A percentile compares a stretch with the other conserved stretches of the same genome.
phyloP scores from a whole-genome alignment of 202 grass and related monocot genomes.

The Digitaria exilis region DNA sequence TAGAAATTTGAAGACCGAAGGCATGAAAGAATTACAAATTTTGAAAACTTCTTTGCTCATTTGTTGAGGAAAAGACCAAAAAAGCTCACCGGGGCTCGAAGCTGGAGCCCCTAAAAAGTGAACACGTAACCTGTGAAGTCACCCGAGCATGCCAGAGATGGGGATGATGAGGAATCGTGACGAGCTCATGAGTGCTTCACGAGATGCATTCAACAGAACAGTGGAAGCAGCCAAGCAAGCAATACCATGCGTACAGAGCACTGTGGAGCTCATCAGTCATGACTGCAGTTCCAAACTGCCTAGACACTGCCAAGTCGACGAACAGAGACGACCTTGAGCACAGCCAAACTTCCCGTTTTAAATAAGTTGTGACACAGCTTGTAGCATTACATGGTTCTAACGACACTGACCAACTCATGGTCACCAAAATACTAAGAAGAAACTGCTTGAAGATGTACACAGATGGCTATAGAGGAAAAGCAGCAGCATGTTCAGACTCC shows the following conservation, averaged over 20 bases:
- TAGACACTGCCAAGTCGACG: neutral
- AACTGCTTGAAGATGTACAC: conserved; percentile 10
- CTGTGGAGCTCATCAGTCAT: neutral
- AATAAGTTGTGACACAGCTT: conserved; percentile 22
- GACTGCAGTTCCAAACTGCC: neutral
- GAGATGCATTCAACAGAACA: neutral
- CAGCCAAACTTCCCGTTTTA: neutral
- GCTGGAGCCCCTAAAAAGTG: too few species aligned
- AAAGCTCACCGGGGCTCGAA: too few species aligned
- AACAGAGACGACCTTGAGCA: neutral
- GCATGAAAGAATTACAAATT: too few species aligned
- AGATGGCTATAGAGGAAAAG: neutral
- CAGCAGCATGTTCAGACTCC: neutral
- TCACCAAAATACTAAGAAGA: neutral
- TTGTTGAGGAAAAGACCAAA: too few species aligned
- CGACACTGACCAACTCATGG: neutral
- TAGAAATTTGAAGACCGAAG: too few species aligned
- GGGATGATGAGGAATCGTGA: too few species aligned
- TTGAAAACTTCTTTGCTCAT: too few species aligned
- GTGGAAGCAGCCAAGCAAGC: neutral
- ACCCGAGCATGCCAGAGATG: too few species aligned
- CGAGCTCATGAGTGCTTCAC: too few species aligned
- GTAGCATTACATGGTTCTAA: conserved; percentile 25
- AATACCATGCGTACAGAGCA: neutral
- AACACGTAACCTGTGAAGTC: too few species aligned